Conservation (phyloP, 2,329 filamentous ascomycete species). For the Coniochaeta pulveracea region DNA sequence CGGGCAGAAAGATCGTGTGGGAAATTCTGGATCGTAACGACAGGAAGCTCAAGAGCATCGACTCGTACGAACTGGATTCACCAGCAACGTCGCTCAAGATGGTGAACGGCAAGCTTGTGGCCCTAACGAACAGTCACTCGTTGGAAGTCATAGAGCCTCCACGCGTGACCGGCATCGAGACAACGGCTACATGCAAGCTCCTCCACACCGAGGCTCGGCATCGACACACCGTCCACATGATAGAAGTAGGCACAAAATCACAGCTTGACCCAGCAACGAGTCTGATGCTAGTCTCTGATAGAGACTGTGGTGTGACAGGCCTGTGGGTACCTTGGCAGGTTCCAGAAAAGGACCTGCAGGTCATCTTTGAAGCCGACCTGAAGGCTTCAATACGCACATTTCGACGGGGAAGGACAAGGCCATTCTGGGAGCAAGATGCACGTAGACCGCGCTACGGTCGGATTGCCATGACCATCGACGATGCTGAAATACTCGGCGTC, state of each 20-base stretch:
- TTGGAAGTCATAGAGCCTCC: conserved; percentile 41
- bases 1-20: conserved; percentile 42
- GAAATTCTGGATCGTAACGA: conserved; percentile 38
- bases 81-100: conserved; percentile 37
- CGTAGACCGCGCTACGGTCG: conserved; percentile 27
- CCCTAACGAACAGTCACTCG: conserved; percentile 42
- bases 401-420: conserved; percentile 38
- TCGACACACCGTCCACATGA: conserved; percentile 31
- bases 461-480: conserved; percentile 29
- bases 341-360: conserved; percentile 26
- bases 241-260: conserved; percentile 28
- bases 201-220: conserved; percentile 34
- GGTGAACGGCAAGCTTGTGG: conserved; percentile 34
- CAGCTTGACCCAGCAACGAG: conserved; percentile 20
- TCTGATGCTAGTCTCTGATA: conserved; percentile 35
- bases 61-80: conserved; percentile 38
- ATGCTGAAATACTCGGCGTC: conserved; percentile 48
- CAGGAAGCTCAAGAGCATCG: conserved; percentile 37
- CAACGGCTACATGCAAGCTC: conserved; percentile 22
- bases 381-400: conserved; percentile 45
- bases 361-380: conserved; percentile 46
- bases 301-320: conserved; percentile 33
- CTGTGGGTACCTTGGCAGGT: conserved; percentile 36
- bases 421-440: conserved; percentile 31
- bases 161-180: conserved; percentile 17